phyloP scores from a whole-genome alignment of 1,284 basidiomycete species.

The Rhodotorula sp. region DNA sequence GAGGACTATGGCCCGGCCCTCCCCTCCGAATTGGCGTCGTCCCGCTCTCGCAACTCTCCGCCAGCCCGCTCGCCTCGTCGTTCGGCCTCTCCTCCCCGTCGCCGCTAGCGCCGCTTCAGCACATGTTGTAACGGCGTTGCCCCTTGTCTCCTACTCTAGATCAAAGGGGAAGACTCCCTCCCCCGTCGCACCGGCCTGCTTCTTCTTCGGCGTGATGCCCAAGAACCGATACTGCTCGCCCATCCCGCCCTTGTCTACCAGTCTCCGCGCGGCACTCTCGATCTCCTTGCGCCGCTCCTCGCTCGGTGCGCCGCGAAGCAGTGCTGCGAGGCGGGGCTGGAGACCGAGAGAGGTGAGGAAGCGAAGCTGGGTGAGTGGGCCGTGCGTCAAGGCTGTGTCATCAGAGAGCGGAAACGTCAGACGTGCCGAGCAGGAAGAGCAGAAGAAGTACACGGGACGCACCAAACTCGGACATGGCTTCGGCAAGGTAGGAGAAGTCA shows the following conservation, averaged over 20 bases:
- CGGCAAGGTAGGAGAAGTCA: slow-evolving; percentile 84
- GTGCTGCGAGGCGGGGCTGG: slow-evolving; percentile 60
- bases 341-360: slow-evolving; percentile 75
- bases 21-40: too few relatives aligned
- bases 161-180: slow-evolving; percentile 8
- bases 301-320: slow-evolving; percentile 58
- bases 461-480: slow-evolving; percentile 70
- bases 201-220: slow-evolving; percentile 45
- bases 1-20: too few relatives aligned
- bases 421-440: not conserved
- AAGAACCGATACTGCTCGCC: slow-evolving; percentile 61
- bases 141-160: not conserved
- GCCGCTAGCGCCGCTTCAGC: too few relatives aligned
- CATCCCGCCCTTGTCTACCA: slow-evolving; percentile 60
- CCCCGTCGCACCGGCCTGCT: not conserved
- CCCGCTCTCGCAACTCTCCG: too few relatives aligned
- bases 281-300: slow-evolving; percentile 57
- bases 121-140: too few relatives aligned
- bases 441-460: slow-evolving; percentile 40
- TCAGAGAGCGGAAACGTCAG: not conserved
- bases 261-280: slow-evolving; percentile 54
- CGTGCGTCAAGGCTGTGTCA: slow-evolving; percentile 57
- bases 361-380: slow-evolving; percentile 66
- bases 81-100: too few relatives aligned
- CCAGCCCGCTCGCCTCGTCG: too few relatives aligned